Percentiles rank a stretch among this genome's conserved stretches.
Conservation (phyloP, 257 asterid species). For the Gentiana dahurica region DNA sequence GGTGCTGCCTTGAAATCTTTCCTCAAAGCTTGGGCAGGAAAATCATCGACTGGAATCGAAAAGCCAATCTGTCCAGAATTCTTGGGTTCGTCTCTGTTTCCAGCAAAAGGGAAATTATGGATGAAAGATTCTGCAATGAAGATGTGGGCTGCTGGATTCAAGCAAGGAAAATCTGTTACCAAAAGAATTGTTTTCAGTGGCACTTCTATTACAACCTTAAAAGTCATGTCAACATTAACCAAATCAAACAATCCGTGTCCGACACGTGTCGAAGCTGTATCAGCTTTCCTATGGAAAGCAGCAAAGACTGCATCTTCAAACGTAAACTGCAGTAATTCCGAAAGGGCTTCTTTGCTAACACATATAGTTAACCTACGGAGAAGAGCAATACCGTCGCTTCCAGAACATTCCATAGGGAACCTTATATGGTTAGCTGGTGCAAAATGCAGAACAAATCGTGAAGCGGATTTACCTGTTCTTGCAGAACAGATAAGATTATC, state of each 20-base stretch:
- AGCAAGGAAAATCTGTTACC: constrained; percentile 41
- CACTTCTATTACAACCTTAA: constrained; percentile 25
- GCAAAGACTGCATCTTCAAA: constrained; percentile 28
- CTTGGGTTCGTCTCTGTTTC: constrained; percentile 41
- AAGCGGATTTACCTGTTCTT: constrained; percentile 16
- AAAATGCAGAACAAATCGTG: constrained; percentile 4
- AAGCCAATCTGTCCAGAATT: constrained; percentile 27
- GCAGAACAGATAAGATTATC: constrained; percentile 27
- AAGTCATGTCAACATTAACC: constrained; percentile 12
- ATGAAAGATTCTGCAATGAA: constrained; percentile 39
- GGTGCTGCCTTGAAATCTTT: constrained; percentile 51
- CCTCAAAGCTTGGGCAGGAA: constrained; percentile 44
- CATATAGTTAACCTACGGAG: constrained; percentile 56
- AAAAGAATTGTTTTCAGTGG: constrained; percentile 49
- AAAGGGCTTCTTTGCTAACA: constrained; percentile 37
- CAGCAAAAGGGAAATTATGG: constrained; percentile 25
- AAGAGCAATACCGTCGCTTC: constrained; percentile 36
- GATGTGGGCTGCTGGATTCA: constrained; percentile 59
- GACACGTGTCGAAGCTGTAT: constrained; percentile 54
- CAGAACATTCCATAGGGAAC: constrained; percentile 44
- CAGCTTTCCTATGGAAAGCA: constrained; percentile 59
- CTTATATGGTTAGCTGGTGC: constrained; percentile 54
- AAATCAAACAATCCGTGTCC: constrained; percentile 10
- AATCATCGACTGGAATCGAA: constrained; percentile 6
- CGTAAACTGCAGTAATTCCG: constrained; percentile 10